Evolutionary conservation across 2,329 filamentous ascomycete genomes (phyloP), one percentile per base, ranked within the genome.

Genomic region (Colletotrichum filicis): DNA sequence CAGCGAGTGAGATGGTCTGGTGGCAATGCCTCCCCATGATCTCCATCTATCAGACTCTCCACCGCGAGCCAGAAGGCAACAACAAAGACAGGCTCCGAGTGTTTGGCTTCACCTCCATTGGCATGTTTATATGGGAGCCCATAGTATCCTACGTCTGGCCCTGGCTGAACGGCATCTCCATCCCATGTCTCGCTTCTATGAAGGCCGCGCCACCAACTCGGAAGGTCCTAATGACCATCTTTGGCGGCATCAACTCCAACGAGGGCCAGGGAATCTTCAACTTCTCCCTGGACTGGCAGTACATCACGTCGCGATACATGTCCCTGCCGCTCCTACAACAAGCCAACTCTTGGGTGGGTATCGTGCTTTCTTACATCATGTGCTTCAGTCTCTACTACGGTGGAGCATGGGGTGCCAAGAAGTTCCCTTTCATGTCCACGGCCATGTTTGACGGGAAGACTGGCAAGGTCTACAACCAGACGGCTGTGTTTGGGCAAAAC

Each of bases 161-260:
- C 3, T 74, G 72, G 72, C 11, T 74, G 11, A 71, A 74, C 49
- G 72, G 72, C 35, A 74, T 74, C 28, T 74, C 72, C 19, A 68
- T 88, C 30, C 85, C 87, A 64, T 88, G 86, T 74, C 80, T 88
- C 5, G 83, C 85, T 0, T 72, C 72, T 0, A 74, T 74, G 63
- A 72, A 52, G 19, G 68, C 72, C 0, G 60, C 63, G 1, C 72
- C 72, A 8, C 64, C 72, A 5, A 72, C 72, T 2, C 64, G 68
- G 1, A 82, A 84, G 14, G 77, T 85, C 6, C 85, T 88, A 62
- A 87, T 85, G 24, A 85, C 85, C 53, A 76, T 88, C n/a, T 88
- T 88, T 73, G 86, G 86, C 4, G 87, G 86, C n/a, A 79, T 85
- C 26, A 76, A 76, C 55, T 78, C 77, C 57, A 80, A 81, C 71